Evolutionary conservation across 1,284 basidiomycete genomes (phyloP), one percentile per base, ranked within the genome.

Genomic region (Leccinum insigne): DNA sequence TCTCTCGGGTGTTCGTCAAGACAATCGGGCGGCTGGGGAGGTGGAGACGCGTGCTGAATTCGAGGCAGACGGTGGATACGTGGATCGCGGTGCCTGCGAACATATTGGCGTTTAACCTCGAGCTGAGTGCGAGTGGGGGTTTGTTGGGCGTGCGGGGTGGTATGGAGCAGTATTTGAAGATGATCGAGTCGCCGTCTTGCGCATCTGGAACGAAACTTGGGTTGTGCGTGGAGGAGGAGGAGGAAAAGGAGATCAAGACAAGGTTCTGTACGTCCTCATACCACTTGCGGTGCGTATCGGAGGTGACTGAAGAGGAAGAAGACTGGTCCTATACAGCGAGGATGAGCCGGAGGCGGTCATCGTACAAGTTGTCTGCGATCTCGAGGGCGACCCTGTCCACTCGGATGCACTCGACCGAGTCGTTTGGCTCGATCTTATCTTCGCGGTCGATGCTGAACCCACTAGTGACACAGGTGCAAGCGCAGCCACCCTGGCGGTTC

Each of bases 1-100:
- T 38, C 79, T 94, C 29, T 93, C 91, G 91, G 4, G 93, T 85
- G 11, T 86, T 95, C 60, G 90, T 92, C 56, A 92, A 90, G 77
- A 93, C 64, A 1, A 90, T 94, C 60, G 90, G 92, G 2, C 85
- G 90, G 4, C 78, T 95, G 14, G 92, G 93, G 8, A 81, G 90
- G n/a, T 93, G 93, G 90, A 91, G 85, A 70, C 85, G 92, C 3
- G 91, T 91, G 13, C 75, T 94, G 58, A 89, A 91, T 67, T 83
- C 87, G 16, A 80, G 87, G 4, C 75, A 76, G 59, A 75, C 78
- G 21, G 69, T 78, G 38, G 73, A 77, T 52, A 77, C 78, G 35
- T 80, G 81, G 11, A 72, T 85, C 10, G 80, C 77, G 1, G 77
- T 80, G 10, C 26, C 26, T 29, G 26, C 26, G 26, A 29, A 29